Conservation (phyloP, 768 basidiomycete species). For the Mycena rosella region DNA sequence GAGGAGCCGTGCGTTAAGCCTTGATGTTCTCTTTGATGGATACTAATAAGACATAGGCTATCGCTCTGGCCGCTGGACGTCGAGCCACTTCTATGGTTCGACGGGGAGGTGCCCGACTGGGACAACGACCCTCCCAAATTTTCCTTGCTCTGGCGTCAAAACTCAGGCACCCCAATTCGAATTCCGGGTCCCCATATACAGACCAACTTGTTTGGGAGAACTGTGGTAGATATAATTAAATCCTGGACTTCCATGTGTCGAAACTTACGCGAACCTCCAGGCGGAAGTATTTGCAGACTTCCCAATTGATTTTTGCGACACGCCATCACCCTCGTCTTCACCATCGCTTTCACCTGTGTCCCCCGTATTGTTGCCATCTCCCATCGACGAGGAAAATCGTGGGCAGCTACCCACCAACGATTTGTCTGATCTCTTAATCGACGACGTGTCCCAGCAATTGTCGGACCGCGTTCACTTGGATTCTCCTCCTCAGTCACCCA, state of each 20-base stretch:
- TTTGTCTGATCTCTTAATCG: constrained; percentile 4
- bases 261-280: constrained; percentile 2
- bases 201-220: constrained; percentile 29
- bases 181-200: constrained; percentile 10
- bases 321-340: constrained; percentile 17
- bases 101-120: constrained; percentile 4
- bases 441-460: constrained; percentile 28
- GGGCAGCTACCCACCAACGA: neutral
- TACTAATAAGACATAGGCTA: constrained; percentile 10
- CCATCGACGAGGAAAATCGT: neutral
- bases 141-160: constrained; percentile 18
- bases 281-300: constrained; percentile 26
- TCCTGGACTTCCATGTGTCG: neutral
- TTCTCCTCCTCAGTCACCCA: constrained; percentile 22
- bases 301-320: constrained; percentile 23
- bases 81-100: constrained; percentile 18
- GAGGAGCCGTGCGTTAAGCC: constrained; percentile 11
- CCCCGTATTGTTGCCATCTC: neutral
- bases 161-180: neutral
- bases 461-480: constrained; percentile 15
- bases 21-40: neutral
- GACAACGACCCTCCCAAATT: constrained; percentile 2
- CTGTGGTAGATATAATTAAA: neutral
- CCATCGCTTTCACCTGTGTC: constrained; percentile 27
- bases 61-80: constrained; percentile 26